Evolutionary conservation across 23 red algal species (phyloP), one percentile per base, ranked within the genome.

Genomic region (Gracilaria domingensis): DNA sequence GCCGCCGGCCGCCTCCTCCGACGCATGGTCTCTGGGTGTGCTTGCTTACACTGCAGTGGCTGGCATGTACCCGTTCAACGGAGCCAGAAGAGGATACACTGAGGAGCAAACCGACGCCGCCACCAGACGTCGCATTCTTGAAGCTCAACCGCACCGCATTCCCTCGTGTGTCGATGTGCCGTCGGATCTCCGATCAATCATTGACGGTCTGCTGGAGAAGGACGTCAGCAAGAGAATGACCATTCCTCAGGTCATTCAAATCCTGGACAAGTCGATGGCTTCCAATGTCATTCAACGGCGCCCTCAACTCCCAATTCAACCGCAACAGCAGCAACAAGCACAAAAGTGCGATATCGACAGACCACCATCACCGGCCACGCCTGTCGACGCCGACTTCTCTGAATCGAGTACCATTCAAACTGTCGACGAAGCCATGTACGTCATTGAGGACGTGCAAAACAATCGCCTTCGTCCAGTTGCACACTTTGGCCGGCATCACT

Each of bases 1-100:
- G 18, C 74, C 74, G 4, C 86, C 85, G 8, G 73, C 86, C 30
- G 21, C 79, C 55, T 44, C 93, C 12, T 47, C 67, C 13, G 93
- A 95, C 71, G 93, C 93, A 13, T 95, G 93, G 93, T 73, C 93
- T 4, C 33, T 84, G 70, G 93, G 93, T 6, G 80, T 95, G 84
- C 47, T 95, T 7, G 65, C 60, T 45, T 95, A 95, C 93, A 84
- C 84, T 18, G 87, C 87, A 39, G 85, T 95, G 5, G 39, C 55
- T 14, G 93, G 93, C 14, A 57, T 54, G 8, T 88, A 90, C 38
- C 93, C 93, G 21, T 95, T 88, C 61, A 86, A 86, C n/a, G 90
- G 90, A 49, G 90, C 80, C 8, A 30, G 64, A 28, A 24, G 42
- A 25, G 74, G 39, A 72, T 82, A 59, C 58, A 62, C 35, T 2